Evolutionary conservation across 495 filamentous ascomycete genomes (phyloP).

Genomic region (Neurospora sp.): DNA sequence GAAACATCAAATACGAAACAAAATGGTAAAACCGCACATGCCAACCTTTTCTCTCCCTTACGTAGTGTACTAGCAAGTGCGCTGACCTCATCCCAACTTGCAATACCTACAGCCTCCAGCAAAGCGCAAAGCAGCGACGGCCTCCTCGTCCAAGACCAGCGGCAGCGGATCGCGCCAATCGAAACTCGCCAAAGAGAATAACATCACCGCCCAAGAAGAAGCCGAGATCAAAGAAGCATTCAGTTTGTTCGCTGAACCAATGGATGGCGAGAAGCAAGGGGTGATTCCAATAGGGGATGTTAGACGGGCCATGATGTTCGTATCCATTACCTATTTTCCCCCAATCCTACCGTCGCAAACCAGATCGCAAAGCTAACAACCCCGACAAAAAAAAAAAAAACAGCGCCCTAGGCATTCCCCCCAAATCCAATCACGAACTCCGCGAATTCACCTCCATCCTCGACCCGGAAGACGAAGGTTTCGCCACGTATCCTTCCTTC

Average conservation of each 20-base stretch:
- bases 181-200: conserved; percentile 81
- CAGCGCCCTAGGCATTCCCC: conserved; percentile 67
- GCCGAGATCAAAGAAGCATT: conserved; percentile 86
- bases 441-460: conserved; percentile 63
- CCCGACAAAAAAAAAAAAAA: neutral
- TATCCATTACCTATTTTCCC: conserved; percentile 8
- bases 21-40: neutral
- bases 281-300: conserved; percentile 71
- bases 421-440: conserved; percentile 53
- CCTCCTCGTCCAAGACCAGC: conserved; percentile 8
- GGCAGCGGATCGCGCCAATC: conserved; percentile 41
- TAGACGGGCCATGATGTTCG: conserved; percentile 69
- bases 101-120: conserved; percentile 25
- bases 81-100: conserved; percentile 1
- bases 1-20: neutral
- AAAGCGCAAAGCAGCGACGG: conserved; percentile 24
- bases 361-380: neutral
- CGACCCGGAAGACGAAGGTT: conserved; percentile 71
- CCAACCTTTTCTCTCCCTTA: neutral
- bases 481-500: conserved; percentile 65
- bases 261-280: conserved; percentile 57
- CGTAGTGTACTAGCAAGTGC: neutral
- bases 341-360: neutral
- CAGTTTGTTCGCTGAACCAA: conserved; percentile 63
- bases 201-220: conserved; percentile 74